phyloP scores from a whole-genome alignment of 2,329 filamentous ascomycete genomes.

The Aureobasidium subglaciale region DNA sequence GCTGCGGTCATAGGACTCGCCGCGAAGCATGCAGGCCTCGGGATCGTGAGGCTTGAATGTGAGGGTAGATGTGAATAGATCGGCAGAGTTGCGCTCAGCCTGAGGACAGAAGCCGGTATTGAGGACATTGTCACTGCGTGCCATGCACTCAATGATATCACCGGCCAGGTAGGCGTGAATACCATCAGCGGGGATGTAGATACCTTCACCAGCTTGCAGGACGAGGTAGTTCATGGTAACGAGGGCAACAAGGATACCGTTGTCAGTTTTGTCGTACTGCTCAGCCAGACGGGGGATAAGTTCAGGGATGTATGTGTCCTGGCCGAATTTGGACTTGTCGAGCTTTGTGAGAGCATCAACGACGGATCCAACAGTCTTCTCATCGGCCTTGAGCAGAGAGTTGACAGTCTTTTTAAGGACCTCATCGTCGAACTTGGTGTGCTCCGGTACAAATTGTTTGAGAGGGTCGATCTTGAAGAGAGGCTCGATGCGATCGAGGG shows the following conservation, averaged over 20 bases:
- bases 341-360: slow-evolving; percentile 46
- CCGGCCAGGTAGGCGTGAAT: slow-evolving; percentile 68
- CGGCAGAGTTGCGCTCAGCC: slow-evolving; percentile 56
- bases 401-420: slow-evolving; percentile 51
- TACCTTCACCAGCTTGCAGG: slow-evolving; percentile 57
- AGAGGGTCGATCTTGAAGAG: slow-evolving; percentile 53
- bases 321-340: slow-evolving; percentile 43
- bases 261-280: slow-evolving; percentile 58
- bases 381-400: slow-evolving; percentile 48
- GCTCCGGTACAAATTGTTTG: slow-evolving; percentile 45
- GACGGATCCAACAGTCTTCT: slow-evolving; percentile 46
- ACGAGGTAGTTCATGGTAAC: slow-evolving; percentile 68
- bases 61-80: slow-evolving; percentile 56
- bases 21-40: slow-evolving; percentile 50
- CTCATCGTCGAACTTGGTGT: slow-evolving; percentile 48
- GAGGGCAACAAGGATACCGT: slow-evolving; percentile 61
- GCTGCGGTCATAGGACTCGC: slow-evolving; percentile 44
- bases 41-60: slow-evolving; percentile 57
- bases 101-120: slow-evolving; percentile 67
- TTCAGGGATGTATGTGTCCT: slow-evolving; percentile 54
- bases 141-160: slow-evolving; percentile 75
- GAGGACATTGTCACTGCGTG: slow-evolving; percentile 65
- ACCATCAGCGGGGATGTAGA: slow-evolving; percentile 66
- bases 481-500: slow-evolving; percentile 51
- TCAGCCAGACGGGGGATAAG: slow-evolving; percentile 57